phyloP scores from a whole-genome alignment of 2,329 filamentous ascomycete species.

The Microdochium nivale region DNA sequence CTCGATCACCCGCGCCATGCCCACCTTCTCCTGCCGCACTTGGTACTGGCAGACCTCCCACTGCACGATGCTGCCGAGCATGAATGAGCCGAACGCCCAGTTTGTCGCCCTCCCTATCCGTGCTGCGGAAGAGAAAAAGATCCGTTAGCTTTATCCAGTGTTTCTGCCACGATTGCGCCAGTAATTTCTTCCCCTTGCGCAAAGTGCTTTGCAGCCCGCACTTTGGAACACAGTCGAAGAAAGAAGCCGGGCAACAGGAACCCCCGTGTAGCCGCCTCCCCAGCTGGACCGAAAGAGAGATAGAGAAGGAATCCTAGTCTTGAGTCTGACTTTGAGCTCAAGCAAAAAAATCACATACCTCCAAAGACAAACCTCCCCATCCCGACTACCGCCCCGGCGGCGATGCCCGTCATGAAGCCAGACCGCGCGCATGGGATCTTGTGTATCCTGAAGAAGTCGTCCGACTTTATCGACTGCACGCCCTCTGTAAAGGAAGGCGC shows the following conservation, averaged over 20 bases:
- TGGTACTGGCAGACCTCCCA: slow-evolving; percentile 81
- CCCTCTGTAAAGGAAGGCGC: slow-evolving; percentile 49
- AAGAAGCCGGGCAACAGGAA: no score
- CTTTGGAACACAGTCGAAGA: no score
- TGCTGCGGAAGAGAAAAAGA: slow-evolving; percentile 25
- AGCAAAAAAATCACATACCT: no score
- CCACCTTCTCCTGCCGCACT: slow-evolving; percentile 64
- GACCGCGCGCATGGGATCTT: slow-evolving; percentile 78
- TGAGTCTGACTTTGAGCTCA: no score
- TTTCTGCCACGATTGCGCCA: neutral
- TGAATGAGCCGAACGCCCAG: slow-evolving; percentile 76
- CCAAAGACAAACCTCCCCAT: slow-evolving; percentile 65
- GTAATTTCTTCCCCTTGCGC: neutral
- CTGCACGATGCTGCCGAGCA: slow-evolving; percentile 57
- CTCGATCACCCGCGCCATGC: slow-evolving; percentile 80
- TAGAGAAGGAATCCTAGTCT: no score
- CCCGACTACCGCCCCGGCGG: slow-evolving; percentile 66
- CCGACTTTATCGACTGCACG: slow-evolving; percentile 55
- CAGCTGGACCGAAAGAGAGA: no score
- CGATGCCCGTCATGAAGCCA: slow-evolving; percentile 76
- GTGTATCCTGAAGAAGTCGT: slow-evolving; percentile 66
- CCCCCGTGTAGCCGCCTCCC: no score
- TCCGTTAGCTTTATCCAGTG: neutral
- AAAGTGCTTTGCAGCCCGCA: no score
- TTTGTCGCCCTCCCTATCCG: slow-evolving; percentile 63